Evolutionary conservation across 1,284 basidiomycete species (phyloP), one percentile per base, ranked within the genome.

Genomic region (Fomitopsis pinicola): DNA sequence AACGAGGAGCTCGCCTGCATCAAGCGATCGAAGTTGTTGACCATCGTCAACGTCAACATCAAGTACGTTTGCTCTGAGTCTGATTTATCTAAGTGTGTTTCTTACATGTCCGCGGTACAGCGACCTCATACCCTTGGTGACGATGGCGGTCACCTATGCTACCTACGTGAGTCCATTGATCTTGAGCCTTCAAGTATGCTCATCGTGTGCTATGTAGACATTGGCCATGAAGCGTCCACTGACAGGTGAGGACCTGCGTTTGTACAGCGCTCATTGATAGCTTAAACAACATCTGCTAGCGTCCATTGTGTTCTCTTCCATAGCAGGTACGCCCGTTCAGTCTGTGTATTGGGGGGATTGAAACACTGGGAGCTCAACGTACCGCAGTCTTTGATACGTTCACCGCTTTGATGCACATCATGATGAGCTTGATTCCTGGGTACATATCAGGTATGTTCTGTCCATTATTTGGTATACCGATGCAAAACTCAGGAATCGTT

Each of bases 121-220:
- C 70, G 81, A 78, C 63, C 58, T 85, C 38, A 82, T 91, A 36
- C 88, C 90, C 1, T 75, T 88, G 2, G 65, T 86, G 45, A 86
- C 84, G 7, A 91, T 91, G 82, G 70, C 86, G 40, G 79, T 80
- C n/a, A 89, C 88, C 1, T 91, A 85, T 67, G 80, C 81, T 5
- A 81, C 83, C 36, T 89, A 82, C 68, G 75, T 76, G 61, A 60
- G 73, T 68, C 36, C 9, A 4, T 10, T 10, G 3, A 9, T 9
- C 52, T 38, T 15, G 5, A 14, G 8, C 30, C 19, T 28, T 22
- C 2, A 3, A 4, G n/a, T 9, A 19, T n/a, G 45, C 28, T 63
- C 36, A 45, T 42, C 36, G 5, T 40, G 14, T 15, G 7, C 17
- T 36, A 19, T 46, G 26, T 57, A 81, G 76, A 76, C 75, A 6